Evolutionary conservation across 2,329 filamentous ascomycete genomes (phyloP).

Genomic region (Arachnomyces sp.): DNA sequence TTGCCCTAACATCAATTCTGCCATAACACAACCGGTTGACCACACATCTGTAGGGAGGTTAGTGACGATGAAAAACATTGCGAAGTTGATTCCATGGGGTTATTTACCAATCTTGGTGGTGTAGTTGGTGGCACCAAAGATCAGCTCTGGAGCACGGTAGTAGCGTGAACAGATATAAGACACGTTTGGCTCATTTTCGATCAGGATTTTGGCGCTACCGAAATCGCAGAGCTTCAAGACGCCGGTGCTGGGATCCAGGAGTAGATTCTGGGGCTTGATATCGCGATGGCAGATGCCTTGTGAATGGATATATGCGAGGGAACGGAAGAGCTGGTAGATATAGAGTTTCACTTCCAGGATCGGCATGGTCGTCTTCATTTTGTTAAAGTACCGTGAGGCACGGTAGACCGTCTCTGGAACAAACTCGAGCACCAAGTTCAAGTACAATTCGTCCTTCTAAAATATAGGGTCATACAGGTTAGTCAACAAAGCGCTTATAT

Average conservation of each 20-base stretch:
- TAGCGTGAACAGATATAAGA: conserved; percentile 99
- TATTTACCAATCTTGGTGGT: conserved; percentile 96
- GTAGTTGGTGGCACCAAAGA: conserved; percentile 98
- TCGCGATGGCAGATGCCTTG: conserved; percentile 98
- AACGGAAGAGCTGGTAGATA: conserved; percentile 98
- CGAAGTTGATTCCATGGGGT: neutral
- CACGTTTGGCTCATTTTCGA: conserved; percentile 98
- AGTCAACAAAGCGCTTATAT: neutral
- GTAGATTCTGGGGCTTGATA: conserved; percentile 97
- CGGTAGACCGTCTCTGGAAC: conserved; percentile 98
- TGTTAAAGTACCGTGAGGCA: conserved; percentile 98
- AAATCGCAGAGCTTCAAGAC: conserved; percentile 98
- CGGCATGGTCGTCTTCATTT: conserved; percentile 99
- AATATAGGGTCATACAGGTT: neutral
- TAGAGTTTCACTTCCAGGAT: conserved; percentile 98
- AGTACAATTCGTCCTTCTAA: conserved; percentile 95
- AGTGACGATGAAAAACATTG: conserved; percentile 6
- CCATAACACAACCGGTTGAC: conserved; percentile 99
- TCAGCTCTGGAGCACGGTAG: conserved; percentile 94
- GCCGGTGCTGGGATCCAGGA: conserved; percentile 84
- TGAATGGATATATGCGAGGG: conserved; percentile 96
- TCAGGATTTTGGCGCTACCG: conserved; percentile 94
- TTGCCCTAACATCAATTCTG: conserved; percentile 96
- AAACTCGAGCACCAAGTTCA: conserved; percentile 96
- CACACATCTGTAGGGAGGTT: conserved; percentile 67